Evolutionary conservation across 2,329 filamentous ascomycete genomes (phyloP), one percentile per base, ranked within the genome.

Genomic region (Rhynchosporium agropyri): DNA sequence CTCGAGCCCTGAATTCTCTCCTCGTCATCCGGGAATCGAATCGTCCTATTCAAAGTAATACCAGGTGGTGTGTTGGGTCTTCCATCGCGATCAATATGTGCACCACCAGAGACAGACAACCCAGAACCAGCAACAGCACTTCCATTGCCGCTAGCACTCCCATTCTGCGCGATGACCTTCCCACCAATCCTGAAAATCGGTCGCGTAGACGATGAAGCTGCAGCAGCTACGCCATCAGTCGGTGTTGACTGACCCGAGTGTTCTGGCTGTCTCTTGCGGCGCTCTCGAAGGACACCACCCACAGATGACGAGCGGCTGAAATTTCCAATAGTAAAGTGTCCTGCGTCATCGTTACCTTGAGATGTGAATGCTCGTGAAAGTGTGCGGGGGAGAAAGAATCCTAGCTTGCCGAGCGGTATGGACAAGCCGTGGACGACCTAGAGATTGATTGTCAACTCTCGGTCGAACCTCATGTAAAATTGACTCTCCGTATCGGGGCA

Each of bases 391-490:
- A 90, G 79, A 63, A 87, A 84, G 79, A 59, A 74, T 5, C 74
- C 73, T 1, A 91, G 76, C 72, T 90, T 91, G 0, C 85, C 88
- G 3, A 95, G 75, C 0, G 92, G 92, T 13, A 96, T 91, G 56
- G 87, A 92, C 1, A 97, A 79, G 6, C 92, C 91, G 69, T 96
- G 92, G 3, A 95, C 88, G 46, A 93, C 78, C 87, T 87, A 60
- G 31, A 13, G 28, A 20, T 38, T 43, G 7, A 55, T 29, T 33
- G n/a, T 62, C 36, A 61, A 48, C 29, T 36, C 9, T 13, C 10
- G 29, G 38, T 31, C 51, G n/a, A 15, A 38, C 31, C 36, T 48
- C 8, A 20, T 13, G 15, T 20, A 3, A 13, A 13, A 26, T 7
- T 42, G 7, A 43, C 49, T 36, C 15, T 10, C 12, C n/a, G 53